Base-by-base conservation (phyloP, 2,329 filamentous ascomycete species). In the Sporothrix brunneoviolacea region DNA sequence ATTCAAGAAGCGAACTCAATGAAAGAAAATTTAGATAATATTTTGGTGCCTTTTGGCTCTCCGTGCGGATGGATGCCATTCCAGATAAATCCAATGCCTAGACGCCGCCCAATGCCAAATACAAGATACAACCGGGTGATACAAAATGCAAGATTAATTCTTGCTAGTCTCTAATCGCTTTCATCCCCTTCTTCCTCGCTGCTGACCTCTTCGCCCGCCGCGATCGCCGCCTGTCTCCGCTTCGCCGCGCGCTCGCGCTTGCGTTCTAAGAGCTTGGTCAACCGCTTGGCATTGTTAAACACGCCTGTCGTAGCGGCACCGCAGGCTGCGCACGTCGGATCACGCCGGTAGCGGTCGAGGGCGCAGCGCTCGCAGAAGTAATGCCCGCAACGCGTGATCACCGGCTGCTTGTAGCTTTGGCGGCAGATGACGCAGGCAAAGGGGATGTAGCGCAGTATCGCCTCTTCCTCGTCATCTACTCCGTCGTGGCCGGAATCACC, bases 351-450 rank as follows among this genome's bases (percentile, higher is more conserved):
- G 57, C 91, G 72, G 64, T 87, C 82, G 59, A 97, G 71, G 22
- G 93, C 93, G 66, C 93, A 98, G 1, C 78, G 75, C 66, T 96
- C 87, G 64, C 93, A 98, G 63, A 97, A 97, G 66, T 97, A 97
- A 66, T 98, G 93, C 0, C 89, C 87, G 59, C 93, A 98, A 57
- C 89, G 86, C 12, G 93, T 97, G 21, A 91, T 72, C 12, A 97
- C 79, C 0, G 93, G 91, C 51, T 80, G 76, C 60, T 82, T 85
- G 68, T 95, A 96, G 1, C 82, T 68, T 33, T 82, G 78, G 60
- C 84, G 82, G 73, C 91, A 96, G 55, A 95, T 88, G 56, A 95
- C 80, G 66, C 91, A 96, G 1, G 82, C 87, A 63, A 95, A 95
- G 0, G 91, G 91, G 19, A 95, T 95, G 60, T 83, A 86, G 63